phyloP scores from a whole-genome alignment of 1,284 basidiomycete species.

The Polyporus tsugae region DNA sequence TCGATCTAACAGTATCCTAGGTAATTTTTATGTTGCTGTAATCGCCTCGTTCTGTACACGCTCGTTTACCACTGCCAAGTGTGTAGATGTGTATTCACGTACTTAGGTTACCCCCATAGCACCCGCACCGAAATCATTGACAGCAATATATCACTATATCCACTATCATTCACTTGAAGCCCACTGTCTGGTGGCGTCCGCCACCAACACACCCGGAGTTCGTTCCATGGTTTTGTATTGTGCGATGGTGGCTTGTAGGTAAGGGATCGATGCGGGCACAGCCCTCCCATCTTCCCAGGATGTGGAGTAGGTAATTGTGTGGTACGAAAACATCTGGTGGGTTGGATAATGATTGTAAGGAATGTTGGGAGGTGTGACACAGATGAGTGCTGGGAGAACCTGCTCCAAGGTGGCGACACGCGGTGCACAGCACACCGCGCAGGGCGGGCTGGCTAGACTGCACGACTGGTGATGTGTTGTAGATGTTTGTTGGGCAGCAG shows the following conservation, averaged over 20 bases:
- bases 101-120: conserved; percentile 4
- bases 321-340: conserved; percentile 22
- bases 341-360: conserved; percentile 17
- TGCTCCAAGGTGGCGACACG: conserved; percentile 18
- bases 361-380: conserved; percentile 14
- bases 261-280: conserved; percentile 35
- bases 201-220: not conserved
- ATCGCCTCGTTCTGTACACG: conserved; percentile 24
- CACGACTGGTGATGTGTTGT: conserved; percentile 12
- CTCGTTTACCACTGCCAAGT: conserved; percentile 12
- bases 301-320: conserved; percentile 25
- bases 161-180: conserved; percentile 2
- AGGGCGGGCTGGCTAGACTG: conserved; percentile 13
- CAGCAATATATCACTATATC: conserved; percentile 23
- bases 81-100: conserved; percentile 9
- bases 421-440: conserved; percentile 7
- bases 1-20: conserved; percentile 29
- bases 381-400: conserved; percentile 18
- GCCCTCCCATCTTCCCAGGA: conserved; percentile 37
- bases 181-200: not conserved
- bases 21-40: conserved; percentile 31
- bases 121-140: conserved; percentile 8
- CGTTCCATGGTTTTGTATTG: conserved; percentile 30
- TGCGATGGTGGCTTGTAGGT: conserved; percentile 20
- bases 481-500: conserved; percentile 9